These are phyloP conservation scores for Ceratocystis ficicola DNA, from an alignment of 2,329 filamentous ascomycete genomes.

Conservation along the genomic window DNA sequence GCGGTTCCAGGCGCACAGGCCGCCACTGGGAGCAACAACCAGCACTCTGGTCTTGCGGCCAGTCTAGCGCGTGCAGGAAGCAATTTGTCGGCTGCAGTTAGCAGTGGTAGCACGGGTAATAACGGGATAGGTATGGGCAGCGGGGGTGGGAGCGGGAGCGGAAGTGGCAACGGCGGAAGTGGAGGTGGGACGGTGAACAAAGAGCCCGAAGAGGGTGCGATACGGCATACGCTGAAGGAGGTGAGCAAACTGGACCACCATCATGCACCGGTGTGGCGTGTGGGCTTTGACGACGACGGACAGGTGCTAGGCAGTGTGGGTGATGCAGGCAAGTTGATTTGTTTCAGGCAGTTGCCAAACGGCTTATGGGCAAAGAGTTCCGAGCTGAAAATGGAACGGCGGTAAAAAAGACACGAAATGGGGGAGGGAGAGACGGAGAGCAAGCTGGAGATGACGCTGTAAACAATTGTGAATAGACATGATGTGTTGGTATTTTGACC, in stretches of 20 bases:
- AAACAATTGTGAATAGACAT: background rate
- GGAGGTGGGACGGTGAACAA: slow-evolving; percentile 28
- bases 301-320: slow-evolving; percentile 64
- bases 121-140: too few relatives aligned
- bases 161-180: slow-evolving; percentile 34
- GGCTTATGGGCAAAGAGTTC: slow-evolving; percentile 49
- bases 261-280: slow-evolving; percentile 61
- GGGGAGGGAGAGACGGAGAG: background rate
- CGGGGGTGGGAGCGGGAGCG: background rate
- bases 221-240: slow-evolving; percentile 51
- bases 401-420: background rate
- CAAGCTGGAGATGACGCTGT: background rate
- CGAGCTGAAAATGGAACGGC: slow-evolving; percentile 46
- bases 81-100: slow-evolving; percentile 12
- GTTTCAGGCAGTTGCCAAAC: slow-evolving; percentile 48
- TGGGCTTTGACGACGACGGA: slow-evolving; percentile 57
- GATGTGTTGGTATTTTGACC: background rate
- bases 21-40: slow-evolving; percentile 29
- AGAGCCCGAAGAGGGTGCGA: slow-evolving; percentile 44
- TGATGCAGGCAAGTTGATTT: slow-evolving; percentile 57
- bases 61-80: slow-evolving; percentile 23
- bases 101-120: background rate
- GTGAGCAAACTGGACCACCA: slow-evolving; percentile 56
- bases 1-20: slow-evolving; percentile 26
- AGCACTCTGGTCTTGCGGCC: slow-evolving; percentile 22